Percentiles rank a stretch among this genome's conserved stretches.
Conservation (phyloP, 768 basidiomycete genomes). For the Phylloporus rhodoxanthus region DNA sequence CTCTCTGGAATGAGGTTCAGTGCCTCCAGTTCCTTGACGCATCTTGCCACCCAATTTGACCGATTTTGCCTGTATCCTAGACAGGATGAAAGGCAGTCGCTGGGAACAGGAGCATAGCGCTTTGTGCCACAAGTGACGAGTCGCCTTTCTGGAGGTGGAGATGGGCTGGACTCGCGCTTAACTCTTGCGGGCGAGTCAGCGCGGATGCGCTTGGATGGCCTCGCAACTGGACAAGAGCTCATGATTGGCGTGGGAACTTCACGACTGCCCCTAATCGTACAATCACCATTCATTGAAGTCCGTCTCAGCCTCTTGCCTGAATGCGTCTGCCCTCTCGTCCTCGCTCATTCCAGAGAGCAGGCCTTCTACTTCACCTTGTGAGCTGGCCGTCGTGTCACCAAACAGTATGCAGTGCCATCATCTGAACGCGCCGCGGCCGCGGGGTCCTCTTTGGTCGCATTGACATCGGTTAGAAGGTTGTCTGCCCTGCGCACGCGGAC, state of each 20-base stretch:
- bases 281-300: not conserved
- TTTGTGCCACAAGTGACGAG: constrained; percentile 25
- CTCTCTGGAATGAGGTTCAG: constrained; percentile 21
- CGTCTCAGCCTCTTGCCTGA: constrained; percentile 19
- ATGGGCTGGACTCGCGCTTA: constrained; percentile 20
- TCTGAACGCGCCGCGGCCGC: not conserved
- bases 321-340: constrained; percentile 9
- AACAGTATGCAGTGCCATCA: not conserved
- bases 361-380: constrained; percentile 17
- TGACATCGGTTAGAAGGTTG: not conserved
- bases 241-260: not conserved
- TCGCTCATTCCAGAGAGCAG: constrained; percentile 8
- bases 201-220: constrained; percentile 16
- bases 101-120: constrained; percentile 25
- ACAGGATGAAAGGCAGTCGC: constrained; percentile 19
- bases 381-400: not conserved
- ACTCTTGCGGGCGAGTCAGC: not conserved
- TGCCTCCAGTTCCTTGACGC: constrained; percentile 16
- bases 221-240: not conserved
- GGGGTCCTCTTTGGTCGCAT: not conserved
- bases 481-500: not conserved
- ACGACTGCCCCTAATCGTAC: not conserved
- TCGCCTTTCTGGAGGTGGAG: constrained; percentile 14
- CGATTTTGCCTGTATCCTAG: constrained; percentile 18
- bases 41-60: constrained; percentile 17